Evolutionary conservation across 2,329 filamentous ascomycete species (phyloP), one percentile per base, ranked within the genome.

Genomic region (Xylaria sp.): DNA sequence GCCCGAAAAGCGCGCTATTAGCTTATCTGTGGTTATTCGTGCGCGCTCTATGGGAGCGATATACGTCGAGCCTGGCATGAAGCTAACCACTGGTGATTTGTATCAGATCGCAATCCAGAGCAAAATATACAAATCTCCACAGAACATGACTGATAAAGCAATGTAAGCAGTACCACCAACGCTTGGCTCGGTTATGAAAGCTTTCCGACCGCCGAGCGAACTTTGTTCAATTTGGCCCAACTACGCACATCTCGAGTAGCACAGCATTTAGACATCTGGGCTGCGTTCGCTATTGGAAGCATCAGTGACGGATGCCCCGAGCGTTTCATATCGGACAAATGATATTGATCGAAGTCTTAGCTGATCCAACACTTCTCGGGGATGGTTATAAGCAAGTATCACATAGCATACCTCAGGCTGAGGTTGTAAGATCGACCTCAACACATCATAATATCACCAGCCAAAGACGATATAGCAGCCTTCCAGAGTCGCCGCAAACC

Each of bases 391-490:
- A 58, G 20, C n/a, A 53, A 59, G 26, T 38, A 17, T 58, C 51
- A 51, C 20, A 48, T 53, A 53, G 36, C 33, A 53, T 59, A 42
- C 17, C 6, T 46, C 36, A 61, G 40, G 54, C 31, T 31, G 17
- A 60, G 46, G 33, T 42, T 49, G 54, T 28, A 56, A 31, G 62
- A 63, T 70, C 59, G 51, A 38, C 62, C 61, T 66, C 57, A 48
- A 59, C 62, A 57, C 17, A 38, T 44, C 11, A 42, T 17, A 6
- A 20, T 46, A 51, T 33, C 56, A 38, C 11, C 20, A 31, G 26
- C 42, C 10, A 53, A 54, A 13, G 15, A 33, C 17, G 17, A 49
- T n/a, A 28, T 54, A n/a, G 33, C 23, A 59, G 11, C 26, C 10
- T 20, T 46, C 23, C 17, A 26, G 20, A 54, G 23, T 10, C 26